A percentile compares a stretch with the other conserved stretches of the same genome.
These are phyloP conservation scores for Candida tallmaniae DNA, from an alignment of 805 yeast genomes.

Conservation along the genomic window DNA sequence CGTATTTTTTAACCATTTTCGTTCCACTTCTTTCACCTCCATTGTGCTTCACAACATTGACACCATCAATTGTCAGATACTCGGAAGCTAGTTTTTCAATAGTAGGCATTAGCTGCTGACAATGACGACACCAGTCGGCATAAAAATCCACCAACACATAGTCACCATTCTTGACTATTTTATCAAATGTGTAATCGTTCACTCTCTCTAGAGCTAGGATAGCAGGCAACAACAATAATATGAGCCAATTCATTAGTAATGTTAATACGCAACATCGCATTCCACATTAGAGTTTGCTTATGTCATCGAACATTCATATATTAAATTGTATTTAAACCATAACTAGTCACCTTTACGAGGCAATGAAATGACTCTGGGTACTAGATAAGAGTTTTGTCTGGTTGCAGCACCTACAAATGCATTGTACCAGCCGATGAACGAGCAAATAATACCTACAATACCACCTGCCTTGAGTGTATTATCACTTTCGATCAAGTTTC, in stretches of 20 bases:
- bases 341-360: constrained; percentile 22
- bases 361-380: constrained; percentile 45
- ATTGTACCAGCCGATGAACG: constrained; percentile 57
- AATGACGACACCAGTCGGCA: constrained; percentile 73
- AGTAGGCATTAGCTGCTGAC: constrained; percentile 53
- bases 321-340: background rate
- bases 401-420: constrained; percentile 62
- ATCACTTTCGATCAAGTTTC: constrained; percentile 42
- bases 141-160: constrained; percentile 45
- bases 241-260: constrained; percentile 5
- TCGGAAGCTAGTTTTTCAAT: constrained; percentile 32
- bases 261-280: too few species aligned
- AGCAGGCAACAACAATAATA: constrained; percentile 1
- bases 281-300: too few species aligned
- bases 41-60: constrained; percentile 53
- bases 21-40: constrained; percentile 51
- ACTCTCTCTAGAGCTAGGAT: constrained; percentile 30
- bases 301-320: too few species aligned
- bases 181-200: constrained; percentile 49
- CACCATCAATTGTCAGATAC: constrained; percentile 27
- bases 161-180: constrained; percentile 49
- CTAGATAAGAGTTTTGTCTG: constrained; percentile 53
- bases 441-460: constrained; percentile 51
- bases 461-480: constrained; percentile 56
- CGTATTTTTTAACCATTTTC: constrained; percentile 45